Evolutionary conservation across 2,329 filamentous ascomycete species (phyloP), one percentile per base, ranked within the genome.

Genomic region (Thelonectria blattea): DNA sequence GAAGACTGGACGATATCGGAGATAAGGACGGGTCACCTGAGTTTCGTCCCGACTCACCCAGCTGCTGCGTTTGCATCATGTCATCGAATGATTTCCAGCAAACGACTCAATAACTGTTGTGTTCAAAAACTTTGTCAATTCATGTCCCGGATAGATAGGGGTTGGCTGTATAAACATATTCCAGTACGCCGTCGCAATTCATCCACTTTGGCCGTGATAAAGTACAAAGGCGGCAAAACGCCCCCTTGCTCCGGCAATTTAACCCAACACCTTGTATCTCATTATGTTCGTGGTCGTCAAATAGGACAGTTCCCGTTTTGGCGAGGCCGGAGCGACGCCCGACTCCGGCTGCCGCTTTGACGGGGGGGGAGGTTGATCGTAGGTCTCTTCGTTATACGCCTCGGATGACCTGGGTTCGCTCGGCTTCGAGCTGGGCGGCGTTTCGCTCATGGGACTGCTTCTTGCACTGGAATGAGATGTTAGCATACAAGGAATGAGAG

Each of bases 381-480:
- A 17, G 27, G 9, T 30, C 27, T 30, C 27, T 24, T 60, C 34
- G 42, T 78, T 85, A 97, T 76, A 96, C 89, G 64, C 93, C 93
- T 79, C 91, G 93, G 80, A 98, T 95, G 71, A 96, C 93, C 65
- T 94, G 90, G 48, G 95, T 99, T 74, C 94, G 86, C 84, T 99
- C 94, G 59, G 89, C 87, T 78, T 97, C 92, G 74, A 99, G 83
- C 80, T 96, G 93, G 67, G 93, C 91, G 61, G 92, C 91, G 76
- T 99, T 99, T 68, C 93, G 88, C 76, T 96, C 92, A 79, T 97
- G 92, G 49, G 92, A 94, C 78, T 97, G 93, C 83, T 96, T 95
- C 85, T 97, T 97, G 85, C 94, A 97, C 87, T 90, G 73, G 27
- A 30, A 30, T 8, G 60, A 15, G 18, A 22, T 12, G 55, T 58